Base-by-base conservation (phyloP, 75 land plant genomes). In the Selaginella tamariscina region DNA sequence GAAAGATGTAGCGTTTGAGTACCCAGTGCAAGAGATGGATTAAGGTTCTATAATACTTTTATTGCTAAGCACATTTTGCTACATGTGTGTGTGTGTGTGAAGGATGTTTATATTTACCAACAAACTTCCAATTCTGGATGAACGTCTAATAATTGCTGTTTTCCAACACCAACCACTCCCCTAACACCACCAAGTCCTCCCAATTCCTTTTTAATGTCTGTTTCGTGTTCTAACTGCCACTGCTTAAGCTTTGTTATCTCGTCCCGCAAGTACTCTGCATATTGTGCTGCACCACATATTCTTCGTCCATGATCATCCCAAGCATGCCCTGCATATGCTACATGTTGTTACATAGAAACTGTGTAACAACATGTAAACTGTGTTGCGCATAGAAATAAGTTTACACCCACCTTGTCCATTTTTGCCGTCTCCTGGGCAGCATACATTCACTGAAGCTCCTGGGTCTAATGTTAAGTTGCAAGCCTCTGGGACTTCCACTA, bases 1-100 rank as follows among this genome's bases (percentile, higher is more conserved):
- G 31, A 85, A 87, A 57, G 91, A 87, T 54, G 88, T 87, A 22
- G 85, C 81, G 32, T 87, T 87, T 67, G 91, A 87, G 72, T 87
- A 78, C 65, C 90, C 90, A 31, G 67, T 87, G 0, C 77, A 80
- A 24, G 91, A 87, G n/a, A n/a, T n/a, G n/a, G n/a, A n/a, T n/a
- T n/a, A n/a, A n/a, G n/a, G n/a, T n/a, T n/a, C n/a, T n/a, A n/a
- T n/a, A n/a, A n/a, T n/a, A n/a, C n/a, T n/a, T n/a, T n/a, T n/a
- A n/a, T n/a, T n/a, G n/a, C n/a, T n/a, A n/a, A n/a, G n/a, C n/a
- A n/a, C n/a, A n/a, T n/a, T n/a, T n/a, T n/a, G n/a, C n/a, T n/a
- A n/a, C n/a, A n/a, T n/a, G n/a, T n/a, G n/a, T n/a, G n/a, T n/a
- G n/a, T n/a, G n/a, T n/a, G n/a, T n/a, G n/a, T n/a, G n/a, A n/a